Evolutionary conservation across 352 stramenopile species (phyloP).

Genomic region (Phytophthora sojae): DNA sequence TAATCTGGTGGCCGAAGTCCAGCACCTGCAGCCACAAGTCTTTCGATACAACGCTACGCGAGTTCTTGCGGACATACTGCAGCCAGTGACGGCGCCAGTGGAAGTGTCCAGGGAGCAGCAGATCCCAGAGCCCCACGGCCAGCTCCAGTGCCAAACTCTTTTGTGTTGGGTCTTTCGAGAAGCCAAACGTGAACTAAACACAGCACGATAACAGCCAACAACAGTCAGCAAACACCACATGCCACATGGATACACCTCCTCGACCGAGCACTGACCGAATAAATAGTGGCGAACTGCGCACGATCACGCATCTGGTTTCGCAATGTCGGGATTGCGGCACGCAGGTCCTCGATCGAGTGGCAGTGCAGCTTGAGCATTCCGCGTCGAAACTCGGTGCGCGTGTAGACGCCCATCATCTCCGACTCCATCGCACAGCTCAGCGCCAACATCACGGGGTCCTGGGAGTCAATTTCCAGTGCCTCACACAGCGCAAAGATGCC

Average conservation of each 20-base stretch:
- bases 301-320: slow-evolving; percentile 55
- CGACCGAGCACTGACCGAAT: slow-evolving; percentile 59
- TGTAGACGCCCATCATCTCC: slow-evolving; percentile 82
- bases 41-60: slow-evolving; percentile 82
- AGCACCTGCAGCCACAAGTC: slow-evolving; percentile 89
- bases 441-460: slow-evolving; percentile 84
- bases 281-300: slow-evolving; percentile 77
- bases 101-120: slow-evolving; percentile 76
- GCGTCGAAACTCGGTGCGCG: slow-evolving; percentile 70
- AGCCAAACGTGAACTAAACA: slow-evolving; percentile 81
- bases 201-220: slow-evolving; percentile 1
- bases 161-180: slow-evolving; percentile 85
- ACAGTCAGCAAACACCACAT: not conserved
- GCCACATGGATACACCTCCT: not conserved
- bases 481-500: slow-evolving; percentile 82
- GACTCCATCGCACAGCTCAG: slow-evolving; percentile 86
- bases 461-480: slow-evolving; percentile 70
- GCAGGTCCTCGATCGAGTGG: slow-evolving; percentile 60
- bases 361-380: slow-evolving; percentile 81
- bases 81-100: slow-evolving; percentile 75
- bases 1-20: slow-evolving; percentile 82
- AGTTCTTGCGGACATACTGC: slow-evolving; percentile 67
- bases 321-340: slow-evolving; percentile 57
- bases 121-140: slow-evolving; percentile 74
- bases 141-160: slow-evolving; percentile 84